These are phyloP conservation scores for Tulasnella sp. DNA, from an alignment of 768 basidiomycete species.

Conservation along the genomic window DNA sequence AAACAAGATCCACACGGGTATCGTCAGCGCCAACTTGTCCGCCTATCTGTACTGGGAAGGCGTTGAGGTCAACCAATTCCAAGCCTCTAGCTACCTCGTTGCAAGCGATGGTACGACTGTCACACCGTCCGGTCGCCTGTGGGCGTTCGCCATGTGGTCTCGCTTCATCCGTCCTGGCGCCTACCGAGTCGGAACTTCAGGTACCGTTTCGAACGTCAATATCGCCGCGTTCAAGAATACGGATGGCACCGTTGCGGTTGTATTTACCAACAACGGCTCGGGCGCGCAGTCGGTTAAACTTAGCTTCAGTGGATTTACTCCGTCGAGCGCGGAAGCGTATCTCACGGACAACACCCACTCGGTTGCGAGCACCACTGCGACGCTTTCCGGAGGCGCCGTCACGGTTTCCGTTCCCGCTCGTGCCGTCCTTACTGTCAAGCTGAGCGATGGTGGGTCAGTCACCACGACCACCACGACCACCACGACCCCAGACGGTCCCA, in stretches of 20 bases:
- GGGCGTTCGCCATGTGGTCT: conserved; percentile 27
- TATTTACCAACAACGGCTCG: background rate
- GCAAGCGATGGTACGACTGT: conserved; percentile 3
- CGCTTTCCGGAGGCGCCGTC: background rate
- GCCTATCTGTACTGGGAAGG: conserved; percentile 28
- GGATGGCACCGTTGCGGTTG: conserved; percentile 15
- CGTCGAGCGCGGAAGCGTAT: background rate
- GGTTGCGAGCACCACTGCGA: background rate
- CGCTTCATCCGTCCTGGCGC: conserved; percentile 27
- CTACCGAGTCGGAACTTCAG: conserved; percentile 14
- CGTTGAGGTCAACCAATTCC: conserved; percentile 15
- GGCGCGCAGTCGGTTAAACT: background rate
- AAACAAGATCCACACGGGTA: conserved; percentile 9
- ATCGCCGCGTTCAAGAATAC: conserved; percentile 26
- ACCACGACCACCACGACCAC: background rate
- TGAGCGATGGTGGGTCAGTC: background rate
- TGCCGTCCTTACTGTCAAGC: background rate
- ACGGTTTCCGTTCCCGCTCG: background rate
- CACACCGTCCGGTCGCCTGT: conserved; percentile 19
- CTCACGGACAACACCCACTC: background rate
- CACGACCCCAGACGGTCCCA: background rate
- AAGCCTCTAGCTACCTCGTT: conserved; percentile 10
- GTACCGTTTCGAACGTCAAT: background rate
- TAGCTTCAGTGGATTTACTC: background rate
- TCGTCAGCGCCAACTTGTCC: conserved; percentile 16